These are phyloP conservation scores for Teratosphaeria epicoccoides DNA, from an alignment of 2,329 filamentous ascomycete genomes.

Conservation along the genomic window DNA sequence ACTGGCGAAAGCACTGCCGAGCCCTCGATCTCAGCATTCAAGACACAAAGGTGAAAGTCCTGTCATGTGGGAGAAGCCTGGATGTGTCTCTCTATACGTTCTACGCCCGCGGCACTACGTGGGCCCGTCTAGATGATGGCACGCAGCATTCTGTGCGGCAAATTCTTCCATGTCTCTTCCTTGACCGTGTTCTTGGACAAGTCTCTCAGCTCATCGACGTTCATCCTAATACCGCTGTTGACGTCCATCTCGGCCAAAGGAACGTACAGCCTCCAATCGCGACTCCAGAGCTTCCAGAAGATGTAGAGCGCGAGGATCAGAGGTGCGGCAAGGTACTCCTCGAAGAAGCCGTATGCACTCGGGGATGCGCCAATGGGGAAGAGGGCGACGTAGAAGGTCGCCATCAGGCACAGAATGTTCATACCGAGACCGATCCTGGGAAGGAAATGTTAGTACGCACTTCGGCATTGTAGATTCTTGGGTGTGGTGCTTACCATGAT, in stretches of 20 bases:
- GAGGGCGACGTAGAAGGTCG: conserved; percentile 69
- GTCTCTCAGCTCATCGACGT: neutral
- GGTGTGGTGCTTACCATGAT: conserved; percentile 37
- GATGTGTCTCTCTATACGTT: too few species aligned
- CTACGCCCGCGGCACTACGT: too few species aligned
- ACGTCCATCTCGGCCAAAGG: conserved; percentile 12
- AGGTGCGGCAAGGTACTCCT: conserved; percentile 24
- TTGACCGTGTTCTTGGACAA: neutral
- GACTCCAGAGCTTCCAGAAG: conserved; percentile 20
- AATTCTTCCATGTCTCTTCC: neutral
- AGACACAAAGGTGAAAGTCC: too few species aligned
- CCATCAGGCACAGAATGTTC: conserved; percentile 56
- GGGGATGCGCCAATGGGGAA: conserved; percentile 48
- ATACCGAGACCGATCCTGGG: conserved; percentile 45
- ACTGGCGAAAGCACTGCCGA: too few species aligned
- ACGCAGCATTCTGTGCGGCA: neutral
- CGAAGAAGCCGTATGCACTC: conserved; percentile 18
- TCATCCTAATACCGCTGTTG: conserved; percentile 7
- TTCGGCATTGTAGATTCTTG: neutral
- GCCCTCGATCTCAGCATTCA: too few species aligned
- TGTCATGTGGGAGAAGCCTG: too few species aligned
- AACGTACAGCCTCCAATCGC: conserved; percentile 4
- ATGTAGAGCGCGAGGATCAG: conserved; percentile 25
- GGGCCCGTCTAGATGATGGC: neutral
- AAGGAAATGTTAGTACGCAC: neutral